Percentiles rank a stretch among this genome's conserved stretches.
These are phyloP conservation scores for Alternaria consortialis DNA, from an alignment of 2,329 filamentous ascomycete species.

Conservation along the genomic window DNA sequence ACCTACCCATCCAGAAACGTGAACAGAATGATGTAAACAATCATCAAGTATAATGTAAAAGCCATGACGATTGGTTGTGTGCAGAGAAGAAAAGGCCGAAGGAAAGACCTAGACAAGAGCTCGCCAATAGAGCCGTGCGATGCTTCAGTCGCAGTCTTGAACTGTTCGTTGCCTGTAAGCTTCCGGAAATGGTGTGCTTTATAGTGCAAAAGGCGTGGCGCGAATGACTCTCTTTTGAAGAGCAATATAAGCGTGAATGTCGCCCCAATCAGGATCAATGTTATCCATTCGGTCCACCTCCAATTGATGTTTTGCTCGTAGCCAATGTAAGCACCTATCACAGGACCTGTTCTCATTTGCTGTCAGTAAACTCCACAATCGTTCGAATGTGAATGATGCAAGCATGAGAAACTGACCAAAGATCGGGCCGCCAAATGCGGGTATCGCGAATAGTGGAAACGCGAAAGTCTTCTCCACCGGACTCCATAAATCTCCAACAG, in stretches of 20 bases:
- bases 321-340: conserved; percentile 45
- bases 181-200: conserved; percentile 46
- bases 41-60: conserved; percentile 61
- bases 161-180: conserved; percentile 54
- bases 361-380: not conserved
- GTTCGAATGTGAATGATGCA: not conserved
- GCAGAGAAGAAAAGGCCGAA: conserved; percentile 54
- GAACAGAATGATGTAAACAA: conserved; percentile 65
- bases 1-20: conserved; percentile 62
- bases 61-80: conserved; percentile 59
- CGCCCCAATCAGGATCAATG: conserved; percentile 31
- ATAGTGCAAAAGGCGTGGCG: conserved; percentile 37
- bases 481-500: conserved; percentile 31
- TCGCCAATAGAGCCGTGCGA: conserved; percentile 50
- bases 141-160: conserved; percentile 57
- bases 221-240: conserved; percentile 35
- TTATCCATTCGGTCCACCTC: conserved; percentile 41
- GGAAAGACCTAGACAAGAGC: conserved; percentile 44
- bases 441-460: conserved; percentile 37
- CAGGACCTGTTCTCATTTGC: conserved; percentile 52
- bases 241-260: conserved; percentile 20
- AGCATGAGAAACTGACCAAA: conserved; percentile 15
- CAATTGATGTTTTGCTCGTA: conserved; percentile 30
- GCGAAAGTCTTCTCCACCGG: conserved; percentile 35
- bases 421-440: conserved; percentile 24